A percentile compares a stretch with the other conserved stretches of the same genome.
Evolutionary conservation across 805 yeast genomes (phyloP).

Genomic region (Candida bentonensis): DNA sequence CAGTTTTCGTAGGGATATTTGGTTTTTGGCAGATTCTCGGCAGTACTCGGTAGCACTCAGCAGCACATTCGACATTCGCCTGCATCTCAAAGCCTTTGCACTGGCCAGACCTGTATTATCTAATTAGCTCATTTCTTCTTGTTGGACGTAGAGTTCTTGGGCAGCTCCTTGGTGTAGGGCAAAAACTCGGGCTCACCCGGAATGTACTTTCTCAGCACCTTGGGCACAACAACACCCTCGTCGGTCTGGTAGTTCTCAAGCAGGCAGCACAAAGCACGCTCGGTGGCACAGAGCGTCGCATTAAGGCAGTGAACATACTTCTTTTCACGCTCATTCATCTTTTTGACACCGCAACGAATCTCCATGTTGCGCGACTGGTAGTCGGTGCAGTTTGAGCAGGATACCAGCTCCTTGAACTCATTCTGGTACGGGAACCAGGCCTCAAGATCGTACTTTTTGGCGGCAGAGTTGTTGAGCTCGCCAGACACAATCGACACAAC

Average conservation of each 20-base stretch:
- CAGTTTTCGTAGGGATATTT: too few relatives aligned
- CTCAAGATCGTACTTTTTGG: conserved; percentile 96
- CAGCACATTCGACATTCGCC: too few relatives aligned
- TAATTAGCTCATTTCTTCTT: conserved; percentile 29
- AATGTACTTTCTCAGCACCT: conserved; percentile 87
- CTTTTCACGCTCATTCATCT: conserved; percentile 89
- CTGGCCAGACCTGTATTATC: too few relatives aligned
- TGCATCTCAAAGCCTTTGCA: too few relatives aligned
- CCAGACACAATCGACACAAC: conserved; percentile 98
- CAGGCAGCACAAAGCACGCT: conserved; percentile 95
- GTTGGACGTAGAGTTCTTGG: conserved; percentile 83
- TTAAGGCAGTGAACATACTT: conserved; percentile 97
- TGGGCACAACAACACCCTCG: conserved; percentile 87
- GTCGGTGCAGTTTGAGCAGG: conserved; percentile 98
- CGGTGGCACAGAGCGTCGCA: conserved; percentile 94
- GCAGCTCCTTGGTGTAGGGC: conserved; percentile 80
- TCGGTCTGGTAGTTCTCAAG: conserved; percentile 97
- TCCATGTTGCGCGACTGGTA: conserved; percentile 97
- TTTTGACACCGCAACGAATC: conserved; percentile 96
- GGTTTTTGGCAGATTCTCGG: too few relatives aligned
- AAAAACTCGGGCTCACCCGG: conserved; percentile 98
- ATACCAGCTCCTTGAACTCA: conserved; percentile 95
- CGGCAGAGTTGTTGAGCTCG: conserved; percentile 97
- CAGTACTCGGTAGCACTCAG: too few relatives aligned
- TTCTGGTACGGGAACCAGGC: conserved; percentile 99